phyloP scores from a whole-genome alignment of 108 stramenopile genomes.

The Phaeodactylum tricornutum region DNA sequence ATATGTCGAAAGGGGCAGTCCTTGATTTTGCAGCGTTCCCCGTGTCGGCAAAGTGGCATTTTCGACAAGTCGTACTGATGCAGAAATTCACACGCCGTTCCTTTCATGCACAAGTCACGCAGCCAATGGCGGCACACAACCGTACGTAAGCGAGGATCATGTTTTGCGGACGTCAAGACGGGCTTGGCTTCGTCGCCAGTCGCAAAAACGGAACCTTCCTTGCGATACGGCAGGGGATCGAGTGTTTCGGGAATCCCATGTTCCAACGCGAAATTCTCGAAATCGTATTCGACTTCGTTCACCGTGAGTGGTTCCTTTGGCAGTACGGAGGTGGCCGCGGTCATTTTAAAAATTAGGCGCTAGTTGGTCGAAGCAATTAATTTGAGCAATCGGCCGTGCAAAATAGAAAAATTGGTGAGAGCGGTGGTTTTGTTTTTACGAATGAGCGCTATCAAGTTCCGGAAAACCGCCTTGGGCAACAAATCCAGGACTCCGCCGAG shows the following conservation, averaged over 20 bases:
- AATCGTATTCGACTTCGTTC: conserved; percentile 75
- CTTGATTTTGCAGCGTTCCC: conserved; percentile 82
- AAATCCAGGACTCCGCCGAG: no score
- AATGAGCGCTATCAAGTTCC: no score
- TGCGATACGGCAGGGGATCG: conserved; percentile 82
- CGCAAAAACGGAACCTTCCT: conserved; percentile 79
- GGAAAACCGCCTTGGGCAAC: no score
- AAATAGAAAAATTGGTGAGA: no score
- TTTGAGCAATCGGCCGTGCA: no score
- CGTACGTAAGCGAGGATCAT: conserved; percentile 86
- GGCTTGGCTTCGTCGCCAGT: conserved; percentile 64
- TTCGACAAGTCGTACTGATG: conserved; percentile 88
- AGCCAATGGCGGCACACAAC: conserved; percentile 95
- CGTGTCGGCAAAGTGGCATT: conserved; percentile 90
- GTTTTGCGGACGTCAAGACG: conserved; percentile 64
- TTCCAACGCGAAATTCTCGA: conserved; percentile 74
- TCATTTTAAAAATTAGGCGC: no score
- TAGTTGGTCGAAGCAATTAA: no score
- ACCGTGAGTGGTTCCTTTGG: conserved; percentile 31
- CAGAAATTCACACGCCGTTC: conserved; percentile 85
- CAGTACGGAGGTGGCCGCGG: no score
- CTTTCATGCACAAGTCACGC: conserved; percentile 92
- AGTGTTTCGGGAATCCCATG: conserved; percentile 85
- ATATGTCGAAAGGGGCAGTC: conserved; percentile 91
- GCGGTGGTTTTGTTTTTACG: no score